Conservation (phyloP, 345 rosid species). For the Melaleuca alternifolia region DNA sequence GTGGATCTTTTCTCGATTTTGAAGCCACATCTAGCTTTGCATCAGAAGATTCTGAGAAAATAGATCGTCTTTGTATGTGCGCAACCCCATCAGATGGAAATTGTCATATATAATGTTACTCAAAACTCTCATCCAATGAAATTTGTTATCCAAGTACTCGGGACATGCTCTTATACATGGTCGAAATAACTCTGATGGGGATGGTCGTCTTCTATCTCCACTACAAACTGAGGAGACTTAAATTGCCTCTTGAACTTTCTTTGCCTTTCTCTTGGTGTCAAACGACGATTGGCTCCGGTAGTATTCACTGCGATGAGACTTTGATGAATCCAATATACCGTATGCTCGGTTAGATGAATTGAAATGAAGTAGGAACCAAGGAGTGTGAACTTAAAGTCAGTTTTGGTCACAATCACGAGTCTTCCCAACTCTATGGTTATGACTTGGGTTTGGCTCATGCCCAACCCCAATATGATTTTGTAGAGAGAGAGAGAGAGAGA, state of each 20-base stretch:
- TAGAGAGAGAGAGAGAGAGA: too few species aligned
- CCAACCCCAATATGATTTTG: background rate
- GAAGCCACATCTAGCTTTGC: background rate
- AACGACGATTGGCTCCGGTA: background rate
- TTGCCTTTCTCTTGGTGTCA: accelerated
- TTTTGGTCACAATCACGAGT: background rate
- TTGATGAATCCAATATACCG: background rate
- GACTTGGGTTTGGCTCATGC: background rate
- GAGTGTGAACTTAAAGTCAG: background rate
- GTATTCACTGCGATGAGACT: background rate
- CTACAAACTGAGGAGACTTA: background rate
- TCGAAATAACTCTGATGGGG: background rate
- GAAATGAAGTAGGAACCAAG: background rate
- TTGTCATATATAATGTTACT: background rate
- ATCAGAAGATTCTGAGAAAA: background rate
- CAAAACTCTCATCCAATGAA: background rate
- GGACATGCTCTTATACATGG: background rate
- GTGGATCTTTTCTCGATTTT: background rate
- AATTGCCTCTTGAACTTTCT: background rate
- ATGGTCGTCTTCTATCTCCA: background rate
- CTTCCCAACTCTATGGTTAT: too few species aligned
- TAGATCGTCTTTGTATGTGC: background rate
- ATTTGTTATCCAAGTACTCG: background rate
- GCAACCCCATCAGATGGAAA: background rate
- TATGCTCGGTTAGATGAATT: background rate